Percentiles rank a stretch among this genome's conserved stretches.
Conservation (phyloP, 371 early-diverging fungal genomes). For the Mucor lusitanicus region DNA sequence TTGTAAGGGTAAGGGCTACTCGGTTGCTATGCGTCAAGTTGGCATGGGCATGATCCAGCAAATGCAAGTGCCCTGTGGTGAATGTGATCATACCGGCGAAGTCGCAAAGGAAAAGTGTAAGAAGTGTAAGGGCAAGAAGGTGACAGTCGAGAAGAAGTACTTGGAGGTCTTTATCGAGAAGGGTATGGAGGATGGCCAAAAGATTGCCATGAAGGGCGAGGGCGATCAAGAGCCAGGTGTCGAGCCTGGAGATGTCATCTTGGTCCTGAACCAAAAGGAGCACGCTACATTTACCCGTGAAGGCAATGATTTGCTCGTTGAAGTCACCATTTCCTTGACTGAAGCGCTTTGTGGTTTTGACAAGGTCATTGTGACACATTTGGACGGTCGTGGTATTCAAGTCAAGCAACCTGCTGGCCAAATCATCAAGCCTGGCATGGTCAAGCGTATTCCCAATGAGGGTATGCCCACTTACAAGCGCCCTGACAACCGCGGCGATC, state of each 20-base stretch:
- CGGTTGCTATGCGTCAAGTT: slow-evolving; percentile 87
- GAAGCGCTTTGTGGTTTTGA: slow-evolving; percentile 96
- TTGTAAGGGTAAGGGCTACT: slow-evolving; percentile 92
- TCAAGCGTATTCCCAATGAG: slow-evolving; percentile 85
- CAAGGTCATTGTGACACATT: slow-evolving; percentile 76
- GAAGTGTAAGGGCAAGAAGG: slow-evolving; percentile 83
- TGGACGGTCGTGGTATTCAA: slow-evolving; percentile 90
- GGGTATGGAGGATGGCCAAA: slow-evolving; percentile 90
- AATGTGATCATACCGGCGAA: slow-evolving; percentile 31
- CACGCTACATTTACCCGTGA: slow-evolving; percentile 79
- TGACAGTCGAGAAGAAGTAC: slow-evolving; percentile 81
- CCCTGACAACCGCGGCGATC: slow-evolving; percentile 88
- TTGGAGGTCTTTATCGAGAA: slow-evolving; percentile 90
- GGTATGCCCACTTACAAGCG: slow-evolving; percentile 95
- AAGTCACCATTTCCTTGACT: slow-evolving; percentile 81
- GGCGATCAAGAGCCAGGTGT: slow-evolving; percentile 78
- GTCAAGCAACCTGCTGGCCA: slow-evolving; percentile 89
- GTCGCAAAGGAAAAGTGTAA: slow-evolving; percentile 85
- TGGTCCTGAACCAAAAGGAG: slow-evolving; percentile 82
- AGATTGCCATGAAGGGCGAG: slow-evolving; percentile 88
- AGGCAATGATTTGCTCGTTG: slow-evolving; percentile 74
- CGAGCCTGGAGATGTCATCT: slow-evolving; percentile 86
- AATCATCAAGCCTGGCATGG: slow-evolving; percentile 86
- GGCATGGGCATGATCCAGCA: slow-evolving; percentile 97
- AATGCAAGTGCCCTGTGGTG: slow-evolving; percentile 68